These are phyloP conservation scores for Mycosarcoma maydis DNA, from an alignment of 1,284 basidiomycete genomes.

Conservation along the genomic window DNA sequence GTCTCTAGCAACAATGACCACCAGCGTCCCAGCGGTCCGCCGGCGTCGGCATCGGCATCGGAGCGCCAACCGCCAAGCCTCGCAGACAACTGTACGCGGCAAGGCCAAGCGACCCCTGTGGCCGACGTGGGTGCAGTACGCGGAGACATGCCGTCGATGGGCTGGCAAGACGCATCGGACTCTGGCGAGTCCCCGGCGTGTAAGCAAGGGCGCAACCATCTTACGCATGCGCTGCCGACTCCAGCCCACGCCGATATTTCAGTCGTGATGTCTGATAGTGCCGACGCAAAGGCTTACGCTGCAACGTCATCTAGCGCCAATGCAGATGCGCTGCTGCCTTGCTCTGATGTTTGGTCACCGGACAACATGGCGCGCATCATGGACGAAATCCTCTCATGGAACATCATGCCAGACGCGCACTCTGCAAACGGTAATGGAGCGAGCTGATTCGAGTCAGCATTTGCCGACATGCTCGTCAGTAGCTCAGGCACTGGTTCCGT, in stretches of 20 bases:
- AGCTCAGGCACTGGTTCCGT: too few species aligned
- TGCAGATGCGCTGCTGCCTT: not conserved
- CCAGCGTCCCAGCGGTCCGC: too few species aligned
- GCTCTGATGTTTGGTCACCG: conserved; percentile 3
- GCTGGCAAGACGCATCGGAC: conserved; percentile 5
- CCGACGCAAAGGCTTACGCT: not conserved
- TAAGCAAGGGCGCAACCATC: not conserved
- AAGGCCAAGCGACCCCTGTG: not conserved
- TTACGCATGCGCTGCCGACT: not conserved
- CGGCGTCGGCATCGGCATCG: too few species aligned
- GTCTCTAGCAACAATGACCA: not conserved
- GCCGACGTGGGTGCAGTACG: not conserved
- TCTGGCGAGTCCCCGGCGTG: not conserved
- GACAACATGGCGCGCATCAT: conserved; percentile 30
- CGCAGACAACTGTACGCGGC: not conserved
- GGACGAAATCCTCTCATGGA: conserved; percentile 25
- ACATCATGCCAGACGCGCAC: not conserved
- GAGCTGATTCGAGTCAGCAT: not conserved
- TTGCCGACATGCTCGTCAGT: too few species aligned
- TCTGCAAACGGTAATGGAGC: conserved; percentile 1
- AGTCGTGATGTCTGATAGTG: not conserved
- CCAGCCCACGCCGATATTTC: not conserved
- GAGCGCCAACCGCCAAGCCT: not conserved
- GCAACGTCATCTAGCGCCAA: not conserved
- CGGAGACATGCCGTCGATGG: not conserved